Conservation (phyloP, 2,329 filamentous ascomycete genomes). For the Diplocarpon mali region DNA sequence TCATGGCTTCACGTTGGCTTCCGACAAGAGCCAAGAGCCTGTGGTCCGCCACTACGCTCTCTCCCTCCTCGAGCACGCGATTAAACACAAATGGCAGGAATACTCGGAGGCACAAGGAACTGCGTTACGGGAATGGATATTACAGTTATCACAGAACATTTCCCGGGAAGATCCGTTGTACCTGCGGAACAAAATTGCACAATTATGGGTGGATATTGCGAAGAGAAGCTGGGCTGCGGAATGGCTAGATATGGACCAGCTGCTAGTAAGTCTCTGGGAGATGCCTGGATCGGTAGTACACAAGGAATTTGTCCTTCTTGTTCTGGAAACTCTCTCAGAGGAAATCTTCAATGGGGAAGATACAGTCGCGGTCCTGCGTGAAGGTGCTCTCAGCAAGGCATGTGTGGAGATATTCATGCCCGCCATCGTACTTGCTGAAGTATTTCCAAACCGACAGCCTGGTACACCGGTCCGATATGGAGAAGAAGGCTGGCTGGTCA, state of each 20-base stretch:
- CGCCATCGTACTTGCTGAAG: constrained; percentile 58
- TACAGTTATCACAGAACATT: constrained; percentile 65
- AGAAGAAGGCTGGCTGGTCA: constrained; percentile 75
- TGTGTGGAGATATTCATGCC: constrained; percentile 93
- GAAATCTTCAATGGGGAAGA: constrained; percentile 92
- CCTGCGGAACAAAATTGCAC: constrained; percentile 84
- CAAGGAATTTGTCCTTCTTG: constrained; percentile 78
- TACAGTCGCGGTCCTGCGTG: constrained; percentile 69
- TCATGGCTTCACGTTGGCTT: constrained; percentile 75
- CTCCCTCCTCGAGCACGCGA: constrained; percentile 79
- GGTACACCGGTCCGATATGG: constrained; percentile 59
- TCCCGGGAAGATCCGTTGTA: constrained; percentile 66
- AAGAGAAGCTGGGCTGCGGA: constrained; percentile 88
- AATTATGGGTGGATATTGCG: constrained; percentile 89
- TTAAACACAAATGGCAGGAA: constrained; percentile 73
- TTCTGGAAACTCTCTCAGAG: constrained; percentile 86
- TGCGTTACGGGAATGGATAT: constrained; percentile 63
- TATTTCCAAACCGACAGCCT: constrained; percentile 60
- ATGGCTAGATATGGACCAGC: constrained; percentile 89
- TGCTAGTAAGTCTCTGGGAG: constrained; percentile 77
- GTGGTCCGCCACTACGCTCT: constrained; percentile 89
- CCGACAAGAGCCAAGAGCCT: constrained; percentile 61
- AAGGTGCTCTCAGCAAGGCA: constrained; percentile 74
- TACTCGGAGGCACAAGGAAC: constrained; percentile 58
- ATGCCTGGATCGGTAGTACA: constrained; percentile 47